A percentile compares a stretch with the other conserved stretches of the same genome.
Conservation (phyloP, 2,329 filamentous ascomycete genomes). For the Mycosphaerelloides madeirae region DNA sequence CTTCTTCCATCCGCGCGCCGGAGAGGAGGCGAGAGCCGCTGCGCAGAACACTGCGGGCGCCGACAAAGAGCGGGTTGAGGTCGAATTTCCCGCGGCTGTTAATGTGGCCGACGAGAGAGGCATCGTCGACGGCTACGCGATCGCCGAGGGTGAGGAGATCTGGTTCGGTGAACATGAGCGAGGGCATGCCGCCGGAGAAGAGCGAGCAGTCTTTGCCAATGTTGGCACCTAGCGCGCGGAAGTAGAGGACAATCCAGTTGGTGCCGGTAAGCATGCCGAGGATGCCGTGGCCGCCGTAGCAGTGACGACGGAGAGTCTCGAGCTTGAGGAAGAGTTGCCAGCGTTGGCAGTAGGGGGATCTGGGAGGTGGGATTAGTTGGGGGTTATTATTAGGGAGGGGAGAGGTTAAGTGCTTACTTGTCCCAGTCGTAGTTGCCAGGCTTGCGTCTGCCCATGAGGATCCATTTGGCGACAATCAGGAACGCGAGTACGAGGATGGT, state of each 20-base stretch:
- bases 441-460: constrained; percentile 46
- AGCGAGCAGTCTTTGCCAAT: constrained; percentile 54
- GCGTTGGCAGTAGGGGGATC: constrained; percentile 49
- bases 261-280: constrained; percentile 52
- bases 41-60: constrained; percentile 50
- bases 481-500: constrained; percentile 42
- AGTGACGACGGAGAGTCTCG: constrained; percentile 48
- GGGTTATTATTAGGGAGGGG: constrained; percentile 20
- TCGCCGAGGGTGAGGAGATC: constrained; percentile 53
- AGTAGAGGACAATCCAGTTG: constrained; percentile 51
- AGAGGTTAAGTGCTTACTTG: constrained; percentile 34
- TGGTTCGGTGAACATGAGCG: constrained; percentile 54
- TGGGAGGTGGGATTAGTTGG: not conserved
- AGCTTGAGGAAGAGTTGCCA: constrained; percentile 54
- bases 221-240: constrained; percentile 49
- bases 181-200: constrained; percentile 51
- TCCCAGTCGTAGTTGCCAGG: constrained; percentile 57
- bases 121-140: constrained; percentile 52
- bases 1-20: constrained; percentile 50
- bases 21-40: constrained; percentile 50
- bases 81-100: constrained; percentile 56
- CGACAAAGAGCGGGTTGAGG: constrained; percentile 49
- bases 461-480: constrained; percentile 50
- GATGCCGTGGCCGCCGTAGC: constrained; percentile 49
- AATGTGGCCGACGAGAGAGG: constrained; percentile 53